Conservation (phyloP, 306 rosid species). For the Gleditsia sinensis region DNA sequence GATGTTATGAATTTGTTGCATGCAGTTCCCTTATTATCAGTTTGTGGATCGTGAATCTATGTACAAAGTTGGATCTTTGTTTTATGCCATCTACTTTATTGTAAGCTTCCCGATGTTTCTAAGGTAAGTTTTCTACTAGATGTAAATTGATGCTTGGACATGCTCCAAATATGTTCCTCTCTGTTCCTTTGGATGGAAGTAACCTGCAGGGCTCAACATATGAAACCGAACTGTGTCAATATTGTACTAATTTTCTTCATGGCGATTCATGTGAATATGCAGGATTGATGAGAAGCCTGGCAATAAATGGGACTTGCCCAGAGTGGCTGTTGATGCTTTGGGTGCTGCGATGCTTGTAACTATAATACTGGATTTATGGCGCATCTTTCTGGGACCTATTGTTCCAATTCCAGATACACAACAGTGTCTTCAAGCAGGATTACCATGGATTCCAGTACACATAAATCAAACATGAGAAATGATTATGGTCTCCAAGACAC, state of each 20-base stretch:
- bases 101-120: conserved; percentile 99
- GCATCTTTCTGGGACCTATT: conserved; percentile 93
- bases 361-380: conserved; percentile 94
- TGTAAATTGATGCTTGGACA: background rate
- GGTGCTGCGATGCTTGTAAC: conserved; percentile 99
- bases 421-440: conserved; percentile 77
- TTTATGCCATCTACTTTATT: conserved; percentile 94
- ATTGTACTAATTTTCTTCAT: conserved; percentile 13
- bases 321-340: conserved; percentile 86
- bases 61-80: conserved; percentile 94
- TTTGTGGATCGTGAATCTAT: conserved; percentile 86
- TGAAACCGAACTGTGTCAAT: conserved; percentile 10
- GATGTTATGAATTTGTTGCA: conserved; percentile 35
- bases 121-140: conserved; percentile 56
- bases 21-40: conserved; percentile 95
- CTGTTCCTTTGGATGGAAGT: too few relatives aligned
- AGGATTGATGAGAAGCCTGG: conserved; percentile 94
- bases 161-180: background rate
- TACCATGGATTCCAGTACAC: conserved; percentile 78
- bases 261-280: conserved; percentile 38
- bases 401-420: conserved; percentile 52
- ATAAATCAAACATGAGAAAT: conserved; percentile 41
- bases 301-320: conserved; percentile 75
- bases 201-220: background rate
- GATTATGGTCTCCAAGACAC: conserved; percentile 48